Evolutionary conservation across 768 basidiomycete genomes (phyloP).

Genomic region (Rhizopogon vulgaris): DNA sequence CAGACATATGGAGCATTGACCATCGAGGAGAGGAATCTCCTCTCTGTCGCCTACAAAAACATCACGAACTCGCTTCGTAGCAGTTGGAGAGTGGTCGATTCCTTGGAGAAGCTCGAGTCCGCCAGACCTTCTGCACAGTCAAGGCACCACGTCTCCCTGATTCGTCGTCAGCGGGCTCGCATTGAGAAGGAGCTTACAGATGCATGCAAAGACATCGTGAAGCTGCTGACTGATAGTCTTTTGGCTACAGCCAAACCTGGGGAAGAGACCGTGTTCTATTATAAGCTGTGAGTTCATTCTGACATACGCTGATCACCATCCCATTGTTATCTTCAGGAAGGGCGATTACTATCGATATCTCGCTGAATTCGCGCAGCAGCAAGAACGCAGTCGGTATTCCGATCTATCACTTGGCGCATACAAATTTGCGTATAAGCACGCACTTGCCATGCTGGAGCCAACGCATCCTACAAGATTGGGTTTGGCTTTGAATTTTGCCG

Average conservation of each 20-base stretch:
- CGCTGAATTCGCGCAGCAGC: constrained; percentile 74
- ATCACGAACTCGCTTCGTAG: constrained; percentile 76
- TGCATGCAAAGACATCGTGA: constrained; percentile 75
- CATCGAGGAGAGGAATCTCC: constrained; percentile 81
- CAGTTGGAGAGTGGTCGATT: constrained; percentile 79
- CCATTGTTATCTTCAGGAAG: constrained; percentile 42
- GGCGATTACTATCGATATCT: constrained; percentile 91
- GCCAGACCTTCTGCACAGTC: constrained; percentile 25
- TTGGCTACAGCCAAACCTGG: constrained; percentile 62
- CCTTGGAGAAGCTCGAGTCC: constrained; percentile 58
- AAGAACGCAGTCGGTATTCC: constrained; percentile 62
- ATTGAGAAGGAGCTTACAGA: constrained; percentile 74
- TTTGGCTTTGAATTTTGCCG: constrained; percentile 88
- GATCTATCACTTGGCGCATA: constrained; percentile 78
- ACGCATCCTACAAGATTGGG: constrained; percentile 86
- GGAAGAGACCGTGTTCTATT: constrained; percentile 86
- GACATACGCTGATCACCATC: constrained; percentile 7
- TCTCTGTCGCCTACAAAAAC: constrained; percentile 90
- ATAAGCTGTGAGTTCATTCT: constrained; percentile 60
- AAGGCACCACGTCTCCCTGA: constrained; percentile 50
- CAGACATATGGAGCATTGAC: constrained; percentile 63
- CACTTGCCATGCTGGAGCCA: constrained; percentile 62
- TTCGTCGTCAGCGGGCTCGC: constrained; percentile 64
- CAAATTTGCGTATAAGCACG: constrained; percentile 82
- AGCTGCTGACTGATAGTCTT: constrained; percentile 55